Evolutionary conservation across 257 asterid species (phyloP).

Genomic region (Craterostigma plantagineum): DNA sequence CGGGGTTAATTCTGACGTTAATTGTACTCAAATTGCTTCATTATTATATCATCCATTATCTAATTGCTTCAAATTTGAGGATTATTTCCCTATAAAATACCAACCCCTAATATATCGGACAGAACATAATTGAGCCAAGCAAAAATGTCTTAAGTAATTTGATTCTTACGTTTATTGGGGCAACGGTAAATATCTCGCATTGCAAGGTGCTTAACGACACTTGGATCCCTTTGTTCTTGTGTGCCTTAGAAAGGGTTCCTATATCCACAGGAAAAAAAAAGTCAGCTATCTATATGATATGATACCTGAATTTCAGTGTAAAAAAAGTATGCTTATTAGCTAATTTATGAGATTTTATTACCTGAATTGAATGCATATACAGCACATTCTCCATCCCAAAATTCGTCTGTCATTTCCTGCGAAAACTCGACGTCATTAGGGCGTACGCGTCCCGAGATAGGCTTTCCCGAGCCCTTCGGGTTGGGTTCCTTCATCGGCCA

Average conservation of each 20-base stretch:
- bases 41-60: no score
- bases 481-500: constrained; percentile 33
- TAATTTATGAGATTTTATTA: not conserved
- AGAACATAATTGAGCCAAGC: no score
- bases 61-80: no score
- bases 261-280: constrained; percentile 2
- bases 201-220: constrained; percentile 21
- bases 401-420: constrained; percentile 29
- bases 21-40: no score
- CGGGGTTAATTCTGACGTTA: no score
- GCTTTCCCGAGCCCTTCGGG: not conserved
- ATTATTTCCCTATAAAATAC: no score
- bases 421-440: constrained; percentile 34
- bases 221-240: constrained; percentile 12
- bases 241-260: constrained; percentile 29
- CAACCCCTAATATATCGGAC: no score
- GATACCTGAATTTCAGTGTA: not conserved
- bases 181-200: constrained; percentile 40
- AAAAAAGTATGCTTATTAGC: no score
- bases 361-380: constrained; percentile 34
- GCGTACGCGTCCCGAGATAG: constrained; percentile 20
- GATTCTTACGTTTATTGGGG: constrained; percentile 32
- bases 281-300: not conserved
- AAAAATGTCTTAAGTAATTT: no score
- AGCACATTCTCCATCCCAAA: constrained; percentile 28